Percentiles rank a stretch among this genome's conserved stretches.
phyloP scores from a whole-genome alignment of 139 green algal genomes.

The Chlorella sp. region DNA sequence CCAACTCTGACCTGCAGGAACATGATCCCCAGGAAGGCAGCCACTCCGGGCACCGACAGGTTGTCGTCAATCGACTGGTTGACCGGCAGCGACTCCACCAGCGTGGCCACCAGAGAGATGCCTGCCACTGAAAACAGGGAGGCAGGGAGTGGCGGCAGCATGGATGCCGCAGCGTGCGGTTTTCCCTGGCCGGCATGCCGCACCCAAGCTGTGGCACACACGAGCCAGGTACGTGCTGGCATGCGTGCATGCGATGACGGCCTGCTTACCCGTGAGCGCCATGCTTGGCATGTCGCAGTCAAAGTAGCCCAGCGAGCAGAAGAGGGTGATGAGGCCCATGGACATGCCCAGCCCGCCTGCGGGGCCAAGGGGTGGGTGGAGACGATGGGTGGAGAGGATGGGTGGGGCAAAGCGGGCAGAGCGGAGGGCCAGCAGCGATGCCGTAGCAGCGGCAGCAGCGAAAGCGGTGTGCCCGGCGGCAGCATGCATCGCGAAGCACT shows the following conservation, averaged over 20 bases:
- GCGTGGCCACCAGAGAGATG: slow-evolving; percentile 66
- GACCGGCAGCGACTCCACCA: slow-evolving; percentile 90
- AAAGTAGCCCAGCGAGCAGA: slow-evolving; percentile 68
- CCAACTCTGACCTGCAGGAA: slow-evolving; percentile 23
- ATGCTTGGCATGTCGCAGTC: slow-evolving; percentile 38
- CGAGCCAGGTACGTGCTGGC: too few relatives aligned
- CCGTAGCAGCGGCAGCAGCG: too few relatives aligned
- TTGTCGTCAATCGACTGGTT: slow-evolving; percentile 92
- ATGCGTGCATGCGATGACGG: too few relatives aligned
- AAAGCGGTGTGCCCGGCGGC: too few relatives aligned
- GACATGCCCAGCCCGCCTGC: slow-evolving; percentile 65
- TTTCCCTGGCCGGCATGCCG: too few relatives aligned
- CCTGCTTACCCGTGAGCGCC: neutral
- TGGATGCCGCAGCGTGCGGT: too few relatives aligned
- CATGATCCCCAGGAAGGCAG: slow-evolving; percentile 29
- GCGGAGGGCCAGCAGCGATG: too few relatives aligned
- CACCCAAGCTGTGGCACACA: too few relatives aligned
- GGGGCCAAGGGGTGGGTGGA: neutral
- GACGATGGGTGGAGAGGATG: too few relatives aligned
- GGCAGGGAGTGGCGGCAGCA: neutral
- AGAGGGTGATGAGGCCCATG: slow-evolving; percentile 63
- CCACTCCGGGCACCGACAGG: slow-evolving; percentile 82
- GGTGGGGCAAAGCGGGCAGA: too few relatives aligned
- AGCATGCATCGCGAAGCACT: too few relatives aligned
- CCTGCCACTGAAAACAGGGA: slow-evolving; percentile 39